Evolutionary conservation across 1,284 basidiomycete genomes (phyloP).

Genomic region (Puccinia coronata): DNA sequence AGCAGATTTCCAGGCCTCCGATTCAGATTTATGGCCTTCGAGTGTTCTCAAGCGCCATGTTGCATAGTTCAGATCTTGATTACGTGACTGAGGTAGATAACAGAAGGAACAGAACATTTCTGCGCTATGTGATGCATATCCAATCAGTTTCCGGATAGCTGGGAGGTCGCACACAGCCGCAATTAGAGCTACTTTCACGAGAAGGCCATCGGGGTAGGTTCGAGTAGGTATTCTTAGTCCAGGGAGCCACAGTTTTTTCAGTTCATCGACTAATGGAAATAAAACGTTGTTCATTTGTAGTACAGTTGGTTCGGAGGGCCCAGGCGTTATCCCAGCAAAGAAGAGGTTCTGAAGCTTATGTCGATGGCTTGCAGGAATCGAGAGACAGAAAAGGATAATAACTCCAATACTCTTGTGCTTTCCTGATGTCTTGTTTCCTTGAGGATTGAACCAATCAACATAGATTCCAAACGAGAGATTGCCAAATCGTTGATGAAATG

Average conservation of each 20-base stretch:
- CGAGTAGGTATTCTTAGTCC: slow-evolving; percentile 21
- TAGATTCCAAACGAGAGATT: slow-evolving; percentile 43
- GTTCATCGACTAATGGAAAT: slow-evolving; percentile 9
- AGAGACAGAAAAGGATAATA: slow-evolving; percentile 33
- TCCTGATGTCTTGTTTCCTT: slow-evolving; percentile 27
- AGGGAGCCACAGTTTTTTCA: slow-evolving; percentile 3
- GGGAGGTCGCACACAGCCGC: slow-evolving; percentile 28
- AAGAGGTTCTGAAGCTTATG: slow-evolving; percentile 36
- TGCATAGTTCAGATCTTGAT: not conserved
- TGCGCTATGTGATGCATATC: slow-evolving; percentile 40
- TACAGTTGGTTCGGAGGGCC: slow-evolving; percentile 30
- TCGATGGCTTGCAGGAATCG: slow-evolving; percentile 33
- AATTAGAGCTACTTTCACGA: slow-evolving; percentile 31
- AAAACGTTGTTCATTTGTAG: slow-evolving; percentile 41
- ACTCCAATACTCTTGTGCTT: slow-evolving; percentile 44
- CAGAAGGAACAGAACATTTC: slow-evolving; percentile 39
- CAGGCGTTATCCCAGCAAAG: slow-evolving; percentile 43
- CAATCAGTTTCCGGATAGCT: slow-evolving; percentile 41
- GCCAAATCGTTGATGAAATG: slow-evolving; percentile 17
- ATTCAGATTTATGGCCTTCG: slow-evolving; percentile 27
- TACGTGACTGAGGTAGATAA: slow-evolving; percentile 15
- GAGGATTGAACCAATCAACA: slow-evolving; percentile 42
- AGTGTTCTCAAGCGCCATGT: not conserved
- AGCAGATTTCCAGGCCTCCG: slow-evolving; percentile 30
- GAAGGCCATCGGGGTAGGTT: not conserved